phyloP scores from a whole-genome alignment of 2,329 filamentous ascomycete genomes.

The Colletotrichum sp. region DNA sequence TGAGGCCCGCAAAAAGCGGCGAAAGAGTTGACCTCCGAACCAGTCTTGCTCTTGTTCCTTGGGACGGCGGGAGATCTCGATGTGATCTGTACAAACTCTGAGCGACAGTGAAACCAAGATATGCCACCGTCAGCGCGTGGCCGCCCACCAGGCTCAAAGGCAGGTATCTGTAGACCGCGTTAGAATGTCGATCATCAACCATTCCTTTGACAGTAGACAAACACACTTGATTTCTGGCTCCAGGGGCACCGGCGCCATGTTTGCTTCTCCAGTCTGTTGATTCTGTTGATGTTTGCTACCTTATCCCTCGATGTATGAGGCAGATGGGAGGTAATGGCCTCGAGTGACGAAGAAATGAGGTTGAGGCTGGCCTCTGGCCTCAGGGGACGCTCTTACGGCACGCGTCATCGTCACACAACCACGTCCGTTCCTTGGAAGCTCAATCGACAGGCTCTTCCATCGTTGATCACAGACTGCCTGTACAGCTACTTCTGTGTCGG shows the following conservation, averaged over 20 bases:
- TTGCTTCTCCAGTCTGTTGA: background rate
- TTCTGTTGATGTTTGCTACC: background rate
- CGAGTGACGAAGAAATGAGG: background rate
- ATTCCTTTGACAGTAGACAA: background rate
- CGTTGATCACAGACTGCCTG: background rate
- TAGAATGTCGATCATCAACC: background rate
- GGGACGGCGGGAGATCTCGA: conserved; percentile 34
- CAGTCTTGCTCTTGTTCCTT: conserved; percentile 38
- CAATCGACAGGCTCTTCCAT: background rate
- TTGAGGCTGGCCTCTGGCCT: background rate
- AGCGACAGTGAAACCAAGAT: conserved; percentile 24
- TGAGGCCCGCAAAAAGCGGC: conserved; percentile 47
- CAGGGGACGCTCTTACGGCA: background rate
- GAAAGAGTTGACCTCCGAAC: conserved; percentile 30
- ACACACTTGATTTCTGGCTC: conserved; percentile 26
- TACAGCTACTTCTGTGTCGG: conserved; percentile 2
- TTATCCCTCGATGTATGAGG: background rate
- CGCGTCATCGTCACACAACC: conserved; percentile 17
- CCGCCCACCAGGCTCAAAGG: conserved; percentile 19
- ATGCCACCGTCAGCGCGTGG: conserved; percentile 23
- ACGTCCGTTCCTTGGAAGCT: conserved; percentile 11
- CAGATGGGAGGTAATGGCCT: background rate
- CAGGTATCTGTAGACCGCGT: conserved; percentile 21
- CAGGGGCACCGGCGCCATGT: conserved; percentile 29
- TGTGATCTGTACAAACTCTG: conserved; percentile 29